A percentile compares a stretch with the other conserved stretches of the same genome.
These are phyloP conservation scores for Leccinellum luteum DNA, from an alignment of 768 basidiomycete species.

Conservation along the genomic window DNA sequence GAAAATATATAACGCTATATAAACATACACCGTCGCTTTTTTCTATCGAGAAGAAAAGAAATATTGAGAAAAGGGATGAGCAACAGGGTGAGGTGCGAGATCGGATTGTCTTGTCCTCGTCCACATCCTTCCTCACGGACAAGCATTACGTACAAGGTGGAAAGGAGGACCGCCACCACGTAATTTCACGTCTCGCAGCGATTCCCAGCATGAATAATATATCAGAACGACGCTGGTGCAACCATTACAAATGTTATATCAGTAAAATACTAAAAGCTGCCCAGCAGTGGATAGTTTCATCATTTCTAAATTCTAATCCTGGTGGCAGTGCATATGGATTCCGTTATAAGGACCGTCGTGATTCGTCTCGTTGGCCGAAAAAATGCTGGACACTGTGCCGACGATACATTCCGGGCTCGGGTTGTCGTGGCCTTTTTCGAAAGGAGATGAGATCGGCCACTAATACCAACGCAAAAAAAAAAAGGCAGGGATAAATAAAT, in stretches of 20 bases:
- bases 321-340: slow-evolving; percentile 15
- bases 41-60: not conserved
- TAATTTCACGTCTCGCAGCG: not conserved
- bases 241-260: too few species aligned
- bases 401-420: slow-evolving; percentile 32
- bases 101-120: too few species aligned
- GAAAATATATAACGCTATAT: not conserved
- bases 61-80: not conserved
- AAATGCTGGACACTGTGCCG: slow-evolving; percentile 37
- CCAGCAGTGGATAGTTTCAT: too few species aligned
- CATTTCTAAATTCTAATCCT: too few species aligned
- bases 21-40: not conserved
- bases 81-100: not conserved
- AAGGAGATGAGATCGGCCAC: not conserved
- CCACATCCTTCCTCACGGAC: too few species aligned
- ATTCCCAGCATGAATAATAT: too few species aligned
- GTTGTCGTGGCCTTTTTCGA: slow-evolving; percentile 55
- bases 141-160: too few species aligned
- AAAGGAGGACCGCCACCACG: not conserved
- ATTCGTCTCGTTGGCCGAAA: slow-evolving; percentile 36
- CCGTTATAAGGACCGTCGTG: slow-evolving; percentile 43
- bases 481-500: not conserved
- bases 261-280: too few species aligned
- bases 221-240: too few species aligned
- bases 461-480: too few species aligned